A percentile compares a stretch with the other conserved stretches of the same genome.
Evolutionary conservation across 371 early-diverging fungal genomes (phyloP).

Genomic region (Mucor sp.): DNA sequence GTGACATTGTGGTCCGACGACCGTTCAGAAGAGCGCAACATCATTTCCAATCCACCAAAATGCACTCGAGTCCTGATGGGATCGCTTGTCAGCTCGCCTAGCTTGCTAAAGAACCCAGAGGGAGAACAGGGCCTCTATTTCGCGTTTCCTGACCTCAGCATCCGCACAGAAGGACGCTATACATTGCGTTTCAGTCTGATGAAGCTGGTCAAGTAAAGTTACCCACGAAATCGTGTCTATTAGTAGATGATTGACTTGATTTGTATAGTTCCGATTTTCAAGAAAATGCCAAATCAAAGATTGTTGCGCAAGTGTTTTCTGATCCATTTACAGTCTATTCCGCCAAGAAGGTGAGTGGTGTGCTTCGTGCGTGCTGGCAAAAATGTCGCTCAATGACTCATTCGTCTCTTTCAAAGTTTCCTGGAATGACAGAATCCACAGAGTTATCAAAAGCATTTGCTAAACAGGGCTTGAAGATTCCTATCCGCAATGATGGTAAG

Average conservation of each 20-base stretch:
- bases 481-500: constrained; percentile 84
- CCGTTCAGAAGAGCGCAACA: constrained; percentile 56
- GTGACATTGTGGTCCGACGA: constrained; percentile 78
- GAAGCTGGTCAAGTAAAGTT: constrained; percentile 44
- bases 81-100: constrained; percentile 78
- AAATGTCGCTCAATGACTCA: background rate
- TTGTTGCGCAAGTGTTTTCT: constrained; percentile 60
- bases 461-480: constrained; percentile 90
- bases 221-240: background rate
- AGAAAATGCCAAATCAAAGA: constrained; percentile 52
- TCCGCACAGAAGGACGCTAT: constrained; percentile 90
- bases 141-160: constrained; percentile 89
- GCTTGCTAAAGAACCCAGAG: constrained; percentile 70
- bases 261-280: constrained; percentile 49
- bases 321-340: constrained; percentile 63
- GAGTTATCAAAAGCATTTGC: constrained; percentile 87
- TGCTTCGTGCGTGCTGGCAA: background rate
- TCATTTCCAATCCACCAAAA: constrained; percentile 63
- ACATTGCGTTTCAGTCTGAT: constrained; percentile 72
- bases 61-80: constrained; percentile 74
- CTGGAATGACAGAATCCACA: constrained; percentile 83
- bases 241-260: background rate
- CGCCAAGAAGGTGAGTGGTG: constrained; percentile 48
- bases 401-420: constrained; percentile 33
- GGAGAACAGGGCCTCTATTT: constrained; percentile 83